Percentiles rank a stretch among this genome's conserved stretches.
Conservation (phyloP, 2,329 filamentous ascomycete genomes). For the Aphanocladium album region DNA sequence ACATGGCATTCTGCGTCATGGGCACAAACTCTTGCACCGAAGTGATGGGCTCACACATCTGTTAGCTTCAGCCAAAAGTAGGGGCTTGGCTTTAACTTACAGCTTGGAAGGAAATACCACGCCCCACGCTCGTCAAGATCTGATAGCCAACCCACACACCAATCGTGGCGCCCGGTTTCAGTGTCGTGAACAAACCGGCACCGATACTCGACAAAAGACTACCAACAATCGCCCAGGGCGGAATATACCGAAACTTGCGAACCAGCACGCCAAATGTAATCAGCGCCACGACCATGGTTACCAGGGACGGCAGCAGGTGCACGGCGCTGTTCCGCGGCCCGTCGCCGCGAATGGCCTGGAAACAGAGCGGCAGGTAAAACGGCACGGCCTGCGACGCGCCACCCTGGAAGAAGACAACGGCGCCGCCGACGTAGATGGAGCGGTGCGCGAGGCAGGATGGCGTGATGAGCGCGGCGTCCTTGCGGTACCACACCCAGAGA, state of each 20-base stretch:
- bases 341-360: conserved; percentile 9
- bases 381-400: conserved; percentile 10
- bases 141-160: conserved; percentile 10
- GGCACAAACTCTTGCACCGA: conserved; percentile 9
- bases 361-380: conserved; percentile 9
- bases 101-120: conserved; percentile 3
- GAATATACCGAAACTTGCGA: background rate
- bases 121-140: background rate
- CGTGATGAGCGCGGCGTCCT: background rate
- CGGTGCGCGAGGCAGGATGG: background rate
- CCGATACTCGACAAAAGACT: background rate
- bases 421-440: background rate
- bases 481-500: background rate
- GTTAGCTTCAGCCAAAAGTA: background rate
- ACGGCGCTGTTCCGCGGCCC: background rate
- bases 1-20: background rate
- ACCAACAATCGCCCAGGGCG: conserved; percentile 6
- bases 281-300: background rate
- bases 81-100: background rate
- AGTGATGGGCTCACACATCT: conserved; percentile 12
- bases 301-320: conserved; percentile 8
- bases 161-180: background rate
- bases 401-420: background rate
- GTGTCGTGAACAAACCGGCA: background rate
- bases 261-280: background rate